Evolutionary conservation across 1,139 yeast species (phyloP).

Genomic region (Nadsonia commutata): DNA sequence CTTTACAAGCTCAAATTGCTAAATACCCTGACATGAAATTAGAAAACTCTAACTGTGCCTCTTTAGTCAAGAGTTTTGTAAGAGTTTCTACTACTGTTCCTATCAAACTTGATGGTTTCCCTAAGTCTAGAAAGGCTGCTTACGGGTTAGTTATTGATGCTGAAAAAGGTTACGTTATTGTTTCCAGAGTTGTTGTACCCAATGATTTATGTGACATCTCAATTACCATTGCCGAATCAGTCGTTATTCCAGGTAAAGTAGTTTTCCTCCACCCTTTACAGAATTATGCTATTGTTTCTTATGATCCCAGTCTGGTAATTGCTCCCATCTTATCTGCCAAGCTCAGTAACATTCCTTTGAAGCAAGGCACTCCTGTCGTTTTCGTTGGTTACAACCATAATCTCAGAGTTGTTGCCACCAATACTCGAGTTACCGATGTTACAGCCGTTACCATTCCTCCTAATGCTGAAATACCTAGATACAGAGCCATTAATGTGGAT

Average conservation of each 20-base stretch:
- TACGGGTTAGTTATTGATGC: constrained; percentile 78
- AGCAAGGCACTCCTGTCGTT: constrained; percentile 59
- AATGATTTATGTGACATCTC: constrained; percentile 73
- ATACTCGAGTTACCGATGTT: constrained; percentile 63
- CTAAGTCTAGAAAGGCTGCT: constrained; percentile 45
- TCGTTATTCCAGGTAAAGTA: constrained; percentile 67
- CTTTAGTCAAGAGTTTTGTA: constrained; percentile 47
- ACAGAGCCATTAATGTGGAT: constrained; percentile 75
- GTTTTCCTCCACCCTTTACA: constrained; percentile 79
- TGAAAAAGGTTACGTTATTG: constrained; percentile 60
- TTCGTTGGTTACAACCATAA: constrained; percentile 72
- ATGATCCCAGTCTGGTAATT: constrained; percentile 59
- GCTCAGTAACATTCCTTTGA: constrained; percentile 41
- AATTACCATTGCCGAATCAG: constrained; percentile 73
- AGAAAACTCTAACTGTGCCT: constrained; percentile 36
- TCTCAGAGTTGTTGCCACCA: constrained; percentile 57
- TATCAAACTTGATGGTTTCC: constrained; percentile 58
- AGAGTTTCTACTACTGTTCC: constrained; percentile 53
- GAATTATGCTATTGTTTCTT: constrained; percentile 71
- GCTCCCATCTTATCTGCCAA: constrained; percentile 52
- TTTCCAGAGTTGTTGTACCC: constrained; percentile 67
- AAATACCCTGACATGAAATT: constrained; percentile 33
- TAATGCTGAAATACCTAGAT: constrained; percentile 52
- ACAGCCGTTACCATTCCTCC: constrained; percentile 63
- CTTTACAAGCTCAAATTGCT: constrained; percentile 14